Evolutionary conservation across 2,329 filamentous ascomycete species (phyloP).

Genomic region (Paraphoma sp.): DNA sequence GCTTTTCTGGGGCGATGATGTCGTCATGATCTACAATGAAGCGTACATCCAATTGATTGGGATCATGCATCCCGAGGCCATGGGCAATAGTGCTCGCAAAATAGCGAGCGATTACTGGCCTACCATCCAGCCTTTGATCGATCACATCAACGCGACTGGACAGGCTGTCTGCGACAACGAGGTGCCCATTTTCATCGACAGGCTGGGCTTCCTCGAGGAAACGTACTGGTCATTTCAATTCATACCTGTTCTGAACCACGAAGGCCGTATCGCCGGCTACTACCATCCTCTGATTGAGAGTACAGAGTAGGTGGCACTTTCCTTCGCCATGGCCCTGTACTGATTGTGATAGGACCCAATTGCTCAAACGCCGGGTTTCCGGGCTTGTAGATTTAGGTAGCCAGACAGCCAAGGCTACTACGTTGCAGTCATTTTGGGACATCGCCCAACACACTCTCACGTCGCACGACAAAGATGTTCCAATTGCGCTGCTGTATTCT

Average conservation of each 20-base stretch:
- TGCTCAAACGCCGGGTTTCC: conserved; percentile 29
- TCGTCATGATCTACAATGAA: conserved; percentile 49
- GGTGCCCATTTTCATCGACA: conserved; percentile 72
- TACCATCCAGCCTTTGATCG: conserved; percentile 26
- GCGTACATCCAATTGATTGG: conserved; percentile 40
- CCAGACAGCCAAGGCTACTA: conserved; percentile 70
- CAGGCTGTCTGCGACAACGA: conserved; percentile 60
- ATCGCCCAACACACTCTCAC: conserved; percentile 71
- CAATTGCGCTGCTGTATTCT: conserved; percentile 34
- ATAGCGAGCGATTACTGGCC: conserved; percentile 71
- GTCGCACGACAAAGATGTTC: conserved; percentile 65
- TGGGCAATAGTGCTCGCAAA: conserved; percentile 67
- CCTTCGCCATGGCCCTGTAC: not conserved
- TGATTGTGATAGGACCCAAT: conserved; percentile 24
- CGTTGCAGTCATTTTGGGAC: conserved; percentile 73
- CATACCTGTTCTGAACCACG: conserved; percentile 72
- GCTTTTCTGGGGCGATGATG: conserved; percentile 59
- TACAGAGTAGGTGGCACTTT: conserved; percentile 55
- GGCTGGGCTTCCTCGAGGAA: conserved; percentile 74
- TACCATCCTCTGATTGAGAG: conserved; percentile 82
- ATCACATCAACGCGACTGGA: conserved; percentile 29
- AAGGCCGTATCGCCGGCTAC: conserved; percentile 73
- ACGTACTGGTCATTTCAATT: conserved; percentile 82
- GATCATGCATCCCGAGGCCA: conserved; percentile 57
- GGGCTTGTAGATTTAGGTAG: conserved; percentile 73